phyloP scores from a whole-genome alignment of 768 basidiomycete genomes.

The Leucocoprinus leucothites region DNA sequence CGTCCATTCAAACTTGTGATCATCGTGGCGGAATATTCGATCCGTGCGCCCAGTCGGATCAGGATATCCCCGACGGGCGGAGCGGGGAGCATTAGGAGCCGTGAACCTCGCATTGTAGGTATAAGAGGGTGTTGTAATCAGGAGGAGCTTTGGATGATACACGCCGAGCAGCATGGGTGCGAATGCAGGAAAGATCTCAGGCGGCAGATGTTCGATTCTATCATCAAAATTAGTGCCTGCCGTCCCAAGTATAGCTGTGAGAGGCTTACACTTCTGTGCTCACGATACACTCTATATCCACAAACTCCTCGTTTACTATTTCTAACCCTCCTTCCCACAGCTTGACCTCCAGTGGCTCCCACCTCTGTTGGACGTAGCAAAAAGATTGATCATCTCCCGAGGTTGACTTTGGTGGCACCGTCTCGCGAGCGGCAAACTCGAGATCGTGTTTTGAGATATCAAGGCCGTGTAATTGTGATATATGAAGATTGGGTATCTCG shows the following conservation, averaged over 20 bases:
- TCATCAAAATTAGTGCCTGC: neutral
- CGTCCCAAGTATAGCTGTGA: slow-evolving; percentile 4
- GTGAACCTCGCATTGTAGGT: slow-evolving; percentile 78
- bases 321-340: slow-evolving; percentile 79
- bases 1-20: slow-evolving; percentile 93
- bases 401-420: slow-evolving; percentile 33
- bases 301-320: slow-evolving; percentile 60
- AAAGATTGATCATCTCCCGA: neutral
- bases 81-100: slow-evolving; percentile 41
- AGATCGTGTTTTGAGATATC: slow-evolving; percentile 60
- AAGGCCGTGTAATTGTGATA: slow-evolving; percentile 58
- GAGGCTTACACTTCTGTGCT: slow-evolving; percentile 82
- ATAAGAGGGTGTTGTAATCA: slow-evolving; percentile 86
- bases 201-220: slow-evolving; percentile 79
- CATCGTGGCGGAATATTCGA: slow-evolving; percentile 74
- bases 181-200: slow-evolving; percentile 55
- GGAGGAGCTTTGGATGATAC: slow-evolving; percentile 70
- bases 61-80: slow-evolving; percentile 48
- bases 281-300: slow-evolving; percentile 67
- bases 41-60: slow-evolving; percentile 78
- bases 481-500: slow-evolving; percentile 56
- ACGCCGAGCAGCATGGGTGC: slow-evolving; percentile 71
- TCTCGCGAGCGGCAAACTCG: slow-evolving; percentile 46
- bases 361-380: slow-evolving; percentile 41
- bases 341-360: slow-evolving; percentile 64